A percentile compares a stretch with the other conserved stretches of the same genome.
Conservation (phyloP, 495 filamentous ascomycete genomes). For the Hypoxylon perforatum region DNA sequence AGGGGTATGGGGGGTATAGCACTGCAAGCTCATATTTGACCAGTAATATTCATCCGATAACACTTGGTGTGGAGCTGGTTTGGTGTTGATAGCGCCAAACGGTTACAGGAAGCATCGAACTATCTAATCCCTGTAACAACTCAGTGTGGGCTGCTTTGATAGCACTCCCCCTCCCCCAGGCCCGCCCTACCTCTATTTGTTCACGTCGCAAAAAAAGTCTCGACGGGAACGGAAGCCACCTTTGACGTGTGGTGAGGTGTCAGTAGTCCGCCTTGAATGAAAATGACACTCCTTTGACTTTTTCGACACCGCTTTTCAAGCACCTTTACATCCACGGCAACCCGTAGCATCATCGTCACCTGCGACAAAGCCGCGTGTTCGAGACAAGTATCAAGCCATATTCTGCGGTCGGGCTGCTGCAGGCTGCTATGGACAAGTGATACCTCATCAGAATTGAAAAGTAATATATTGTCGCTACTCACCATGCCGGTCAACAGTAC, state of each 20-base stretch:
- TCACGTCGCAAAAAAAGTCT: slow-evolving; percentile 27
- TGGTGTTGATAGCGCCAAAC: too few species aligned
- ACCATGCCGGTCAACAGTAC: slow-evolving; percentile 38
- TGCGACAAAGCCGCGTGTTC: slow-evolving; percentile 43
- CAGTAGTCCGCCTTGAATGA: slow-evolving; percentile 34
- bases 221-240: slow-evolving; percentile 46
- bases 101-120: too few species aligned
- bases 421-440: slow-evolving; percentile 44
- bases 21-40: neutral
- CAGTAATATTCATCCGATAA: too few species aligned
- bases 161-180: slow-evolving; percentile 16
- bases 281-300: slow-evolving; percentile 48
- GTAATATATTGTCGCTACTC: slow-evolving; percentile 16
- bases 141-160: slow-evolving; percentile 27
- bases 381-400: slow-evolving; percentile 39
- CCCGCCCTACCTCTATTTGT: slow-evolving; percentile 15
- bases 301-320: slow-evolving; percentile 29
- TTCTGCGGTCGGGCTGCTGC: slow-evolving; percentile 19
- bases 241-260: slow-evolving; percentile 38
- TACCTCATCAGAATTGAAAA: slow-evolving; percentile 7
- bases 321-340: slow-evolving; percentile 29
- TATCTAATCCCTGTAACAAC: neutral
- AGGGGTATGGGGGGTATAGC: neutral
- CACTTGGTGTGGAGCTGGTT: too few species aligned
- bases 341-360: slow-evolving; percentile 11